phyloP scores from a whole-genome alignment of 495 filamentous ascomycete species.

The Talaromyces nanjingensis region DNA sequence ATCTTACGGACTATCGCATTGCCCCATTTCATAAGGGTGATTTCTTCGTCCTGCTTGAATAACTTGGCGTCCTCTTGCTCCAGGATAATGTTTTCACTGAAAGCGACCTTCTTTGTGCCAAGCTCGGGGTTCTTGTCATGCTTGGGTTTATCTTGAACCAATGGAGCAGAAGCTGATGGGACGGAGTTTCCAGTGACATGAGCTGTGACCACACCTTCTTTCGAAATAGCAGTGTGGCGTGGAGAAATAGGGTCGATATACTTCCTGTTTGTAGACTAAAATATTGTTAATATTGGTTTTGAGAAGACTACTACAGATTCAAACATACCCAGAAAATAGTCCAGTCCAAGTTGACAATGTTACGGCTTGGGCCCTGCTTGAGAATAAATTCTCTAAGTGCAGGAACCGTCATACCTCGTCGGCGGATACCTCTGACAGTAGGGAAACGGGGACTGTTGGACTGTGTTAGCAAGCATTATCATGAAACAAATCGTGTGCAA shows the following conservation, averaged over 20 bases:
- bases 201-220: conserved; percentile 60
- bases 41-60: conserved; percentile 81
- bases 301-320: background rate
- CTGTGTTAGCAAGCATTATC: background rate
- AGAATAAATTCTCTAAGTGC: conserved; percentile 88
- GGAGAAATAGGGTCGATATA: conserved; percentile 84
- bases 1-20: conserved; percentile 81
- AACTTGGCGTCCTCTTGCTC: conserved; percentile 80
- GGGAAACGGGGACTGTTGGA: conserved; percentile 65
- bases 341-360: conserved; percentile 90
- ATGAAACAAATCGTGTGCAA: background rate
- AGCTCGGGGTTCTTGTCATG: conserved; percentile 82
- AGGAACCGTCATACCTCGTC: conserved; percentile 85
- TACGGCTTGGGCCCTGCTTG: conserved; percentile 83
- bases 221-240: conserved; percentile 73
- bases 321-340: conserved; percentile 63
- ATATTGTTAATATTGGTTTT: background rate
- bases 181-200: conserved; percentile 59
- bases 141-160: conserved; percentile 67
- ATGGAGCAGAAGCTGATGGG: conserved; percentile 52
- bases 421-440: conserved; percentile 79
- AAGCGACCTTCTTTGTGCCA: conserved; percentile 78
- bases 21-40: conserved; percentile 94
- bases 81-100: conserved; percentile 61
- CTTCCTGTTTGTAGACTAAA: conserved; percentile 80